Conservation (phyloP, 2,329 filamentous ascomycete genomes). For the Hymenotorrendiella dingleyae region DNA sequence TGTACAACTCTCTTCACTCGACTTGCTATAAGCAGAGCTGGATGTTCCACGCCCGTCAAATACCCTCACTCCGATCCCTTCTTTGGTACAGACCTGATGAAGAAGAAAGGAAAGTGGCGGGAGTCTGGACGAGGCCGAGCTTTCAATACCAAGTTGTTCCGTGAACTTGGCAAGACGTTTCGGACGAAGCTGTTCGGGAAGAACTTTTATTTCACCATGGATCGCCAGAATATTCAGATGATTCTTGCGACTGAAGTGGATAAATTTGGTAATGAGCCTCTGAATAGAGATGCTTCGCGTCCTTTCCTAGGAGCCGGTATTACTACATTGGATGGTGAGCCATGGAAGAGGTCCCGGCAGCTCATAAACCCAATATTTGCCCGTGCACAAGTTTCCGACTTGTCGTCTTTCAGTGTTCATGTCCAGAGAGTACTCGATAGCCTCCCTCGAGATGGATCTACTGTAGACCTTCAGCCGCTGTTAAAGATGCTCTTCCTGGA, state of each 20-base stretch:
- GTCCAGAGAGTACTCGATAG: constrained; percentile 48
- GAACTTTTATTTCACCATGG: constrained; percentile 34
- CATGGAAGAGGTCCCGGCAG: not conserved
- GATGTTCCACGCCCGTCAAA: not conserved
- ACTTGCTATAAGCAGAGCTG: not conserved
- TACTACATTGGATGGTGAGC: constrained; percentile 36
- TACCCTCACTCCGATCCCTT: constrained; percentile 2
- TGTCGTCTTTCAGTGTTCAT: constrained; percentile 54
- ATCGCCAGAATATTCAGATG: constrained; percentile 50
- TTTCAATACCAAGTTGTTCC: constrained; percentile 4
- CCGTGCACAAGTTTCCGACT: constrained; percentile 40
- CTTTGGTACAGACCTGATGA: constrained; percentile 1
- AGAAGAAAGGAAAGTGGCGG: not conserved
- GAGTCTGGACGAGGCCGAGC: constrained; percentile 1
- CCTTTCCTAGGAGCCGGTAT: constrained; percentile 49
- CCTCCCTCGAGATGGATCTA: constrained; percentile 46
- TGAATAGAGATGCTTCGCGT: constrained; percentile 37
- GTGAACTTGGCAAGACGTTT: constrained; percentile 10
- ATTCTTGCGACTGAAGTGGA: constrained; percentile 49
- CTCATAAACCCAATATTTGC: constrained; percentile 48
- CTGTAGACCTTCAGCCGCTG: constrained; percentile 53
- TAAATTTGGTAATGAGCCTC: constrained; percentile 42
- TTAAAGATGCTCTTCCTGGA: constrained; percentile 62
- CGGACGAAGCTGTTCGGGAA: constrained; percentile 6
- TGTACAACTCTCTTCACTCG: not conserved